These are phyloP conservation scores for Chlorella sp. DNA, from an alignment of 139 green algal species.

Conservation along the genomic window DNA sequence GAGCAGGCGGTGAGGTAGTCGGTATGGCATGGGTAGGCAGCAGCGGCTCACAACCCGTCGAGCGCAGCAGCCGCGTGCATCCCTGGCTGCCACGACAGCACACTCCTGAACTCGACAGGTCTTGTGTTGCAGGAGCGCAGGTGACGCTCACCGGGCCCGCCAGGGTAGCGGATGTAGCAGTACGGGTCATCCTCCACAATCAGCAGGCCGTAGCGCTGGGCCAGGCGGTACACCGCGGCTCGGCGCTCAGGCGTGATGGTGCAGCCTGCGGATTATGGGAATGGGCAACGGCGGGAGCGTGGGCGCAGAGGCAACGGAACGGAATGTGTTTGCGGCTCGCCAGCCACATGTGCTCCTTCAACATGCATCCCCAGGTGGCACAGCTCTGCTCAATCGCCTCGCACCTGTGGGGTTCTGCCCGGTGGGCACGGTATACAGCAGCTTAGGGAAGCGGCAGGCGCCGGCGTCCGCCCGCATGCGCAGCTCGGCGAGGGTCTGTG, in stretches of 20 bases:
- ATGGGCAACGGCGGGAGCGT: no score
- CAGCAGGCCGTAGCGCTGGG: slow-evolving; percentile 61
- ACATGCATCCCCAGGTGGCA: no score
- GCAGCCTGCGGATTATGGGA: slow-evolving; percentile 76
- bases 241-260: slow-evolving; percentile 59
- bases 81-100: no score
- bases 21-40: no score
- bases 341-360: no score
- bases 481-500: slow-evolving; percentile 14
- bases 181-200: slow-evolving; percentile 93
- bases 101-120: no score
- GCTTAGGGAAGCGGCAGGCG: slow-evolving; percentile 33
- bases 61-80: no score
- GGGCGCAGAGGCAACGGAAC: no score
- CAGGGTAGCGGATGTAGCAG: slow-evolving; percentile 76
- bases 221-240: slow-evolving; percentile 70
- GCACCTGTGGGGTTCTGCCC: slow-evolving; percentile 33
- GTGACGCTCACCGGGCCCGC: background rate
- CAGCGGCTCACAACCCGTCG: background rate
- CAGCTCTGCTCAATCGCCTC: no score
- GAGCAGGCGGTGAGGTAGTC: background rate
- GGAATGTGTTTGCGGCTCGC: no score
- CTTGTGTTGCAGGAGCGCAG: no score
- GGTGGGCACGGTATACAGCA: slow-evolving; percentile 82
- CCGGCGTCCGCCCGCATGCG: background rate